Conservation (phyloP, 2,329 filamentous ascomycete species). For the Incumbomyces delicatus region DNA sequence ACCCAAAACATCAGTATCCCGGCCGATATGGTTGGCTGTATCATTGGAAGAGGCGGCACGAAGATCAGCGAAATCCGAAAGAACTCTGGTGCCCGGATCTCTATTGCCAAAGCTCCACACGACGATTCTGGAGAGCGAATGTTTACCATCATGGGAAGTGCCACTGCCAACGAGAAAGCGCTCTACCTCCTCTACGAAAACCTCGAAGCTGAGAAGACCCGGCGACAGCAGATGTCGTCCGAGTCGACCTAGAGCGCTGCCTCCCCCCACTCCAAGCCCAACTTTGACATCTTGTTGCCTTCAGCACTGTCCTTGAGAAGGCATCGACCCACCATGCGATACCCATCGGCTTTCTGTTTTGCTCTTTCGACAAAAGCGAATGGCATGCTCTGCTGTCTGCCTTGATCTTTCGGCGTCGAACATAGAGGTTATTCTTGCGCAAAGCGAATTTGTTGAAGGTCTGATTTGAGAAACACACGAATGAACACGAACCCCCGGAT, state of each 20-base stretch:
- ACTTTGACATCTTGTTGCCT: conserved; percentile 1
- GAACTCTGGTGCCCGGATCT: conserved; percentile 91
- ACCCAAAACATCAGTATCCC: conserved; percentile 99
- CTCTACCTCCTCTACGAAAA: conserved; percentile 97
- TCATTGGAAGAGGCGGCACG: conserved; percentile 86
- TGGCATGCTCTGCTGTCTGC: conserved; percentile 4
- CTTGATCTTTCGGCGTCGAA: conserved; percentile 7
- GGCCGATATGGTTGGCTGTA: conserved; percentile 98
- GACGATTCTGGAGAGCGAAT: conserved; percentile 97
- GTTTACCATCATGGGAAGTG: conserved; percentile 98
- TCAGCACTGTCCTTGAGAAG: conserved; percentile 10
- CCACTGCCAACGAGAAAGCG: conserved; percentile 88
- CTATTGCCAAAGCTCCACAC: conserved; percentile 92
- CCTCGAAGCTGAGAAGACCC: conserved; percentile 97
- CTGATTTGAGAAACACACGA: neutral
- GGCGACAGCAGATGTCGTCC: conserved; percentile 69
- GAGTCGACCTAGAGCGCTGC: conserved; percentile 32
- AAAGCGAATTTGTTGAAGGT: conserved; percentile 1
- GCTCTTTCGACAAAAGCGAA: conserved; percentile 4
- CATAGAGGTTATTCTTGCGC: conserved; percentile 9
- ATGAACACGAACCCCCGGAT: neutral
- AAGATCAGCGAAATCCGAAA: conserved; percentile 99
- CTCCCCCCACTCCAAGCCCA: neutral
- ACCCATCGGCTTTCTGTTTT: conserved; percentile 6
- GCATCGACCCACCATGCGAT: conserved; percentile 3